These are phyloP conservation scores for Citrus sinensis DNA, from an alignment of 345 rosid species.

Conservation along the genomic window DNA sequence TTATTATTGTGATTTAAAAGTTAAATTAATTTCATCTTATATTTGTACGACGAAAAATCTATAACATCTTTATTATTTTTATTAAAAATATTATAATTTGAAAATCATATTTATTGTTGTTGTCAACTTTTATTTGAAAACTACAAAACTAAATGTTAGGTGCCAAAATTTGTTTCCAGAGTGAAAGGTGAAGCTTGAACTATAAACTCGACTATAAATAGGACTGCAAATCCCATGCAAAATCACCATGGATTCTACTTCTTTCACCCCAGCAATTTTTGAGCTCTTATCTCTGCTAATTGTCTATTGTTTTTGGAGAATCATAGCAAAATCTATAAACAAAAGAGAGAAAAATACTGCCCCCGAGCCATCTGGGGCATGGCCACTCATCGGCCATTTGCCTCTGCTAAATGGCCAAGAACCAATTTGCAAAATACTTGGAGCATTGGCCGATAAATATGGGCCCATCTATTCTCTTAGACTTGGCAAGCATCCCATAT, in stretches of 20 bases:
- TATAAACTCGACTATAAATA: neutral
- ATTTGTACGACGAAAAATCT: no score
- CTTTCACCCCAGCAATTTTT: neutral
- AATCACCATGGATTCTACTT: constrained; percentile 7
- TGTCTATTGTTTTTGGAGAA: constrained; percentile 8
- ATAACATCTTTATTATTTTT: no score
- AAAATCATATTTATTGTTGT: no score
- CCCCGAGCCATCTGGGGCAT: constrained; percentile 54
- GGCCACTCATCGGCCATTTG: constrained; percentile 68
- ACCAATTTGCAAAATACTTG: constrained; percentile 43
- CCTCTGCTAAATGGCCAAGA: constrained; percentile 36
- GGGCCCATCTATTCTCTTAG: constrained; percentile 61
- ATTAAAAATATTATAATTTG: no score
- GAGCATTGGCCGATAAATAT: constrained; percentile 36
- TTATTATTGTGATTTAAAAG: no score
- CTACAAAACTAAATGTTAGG: no score
- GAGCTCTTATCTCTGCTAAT: neutral
- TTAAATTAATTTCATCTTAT: no score
- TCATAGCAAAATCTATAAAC: neutral
- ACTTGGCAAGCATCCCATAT: constrained; percentile 32
- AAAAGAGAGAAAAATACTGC: neutral
- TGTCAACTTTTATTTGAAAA: no score
- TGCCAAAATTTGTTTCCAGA: no score
- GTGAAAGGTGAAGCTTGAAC: no score
- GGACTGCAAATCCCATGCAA: neutral